phyloP scores from a whole-genome alignment of 495 filamentous ascomycete genomes.

The Aspergillus steynii region DNA sequence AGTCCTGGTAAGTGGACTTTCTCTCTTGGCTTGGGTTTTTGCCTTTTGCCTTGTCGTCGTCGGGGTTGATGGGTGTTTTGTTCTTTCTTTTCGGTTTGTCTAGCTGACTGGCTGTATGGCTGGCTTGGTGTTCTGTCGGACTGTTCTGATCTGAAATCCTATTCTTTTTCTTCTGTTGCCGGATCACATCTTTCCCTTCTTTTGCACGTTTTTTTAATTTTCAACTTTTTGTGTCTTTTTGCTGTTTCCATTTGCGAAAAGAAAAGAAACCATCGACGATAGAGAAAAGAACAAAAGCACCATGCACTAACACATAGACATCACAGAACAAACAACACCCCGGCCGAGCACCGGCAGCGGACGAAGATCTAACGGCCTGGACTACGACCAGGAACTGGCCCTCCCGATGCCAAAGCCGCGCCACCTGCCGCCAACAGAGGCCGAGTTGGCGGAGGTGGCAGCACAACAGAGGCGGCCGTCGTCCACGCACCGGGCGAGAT shows the following conservation, averaged over 20 bases:
- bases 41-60: background rate
- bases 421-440: slow-evolving; percentile 8
- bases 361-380: slow-evolving; percentile 21
- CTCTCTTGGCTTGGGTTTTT: background rate
- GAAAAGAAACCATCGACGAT: background rate
- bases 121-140: no score
- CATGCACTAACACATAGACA: background rate
- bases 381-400: slow-evolving; percentile 33
- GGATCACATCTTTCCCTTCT: background rate
- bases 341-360: background rate
- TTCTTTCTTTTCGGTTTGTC: background rate
- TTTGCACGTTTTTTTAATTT: background rate
- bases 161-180: background rate
- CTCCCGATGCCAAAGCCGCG: slow-evolving; percentile 35
- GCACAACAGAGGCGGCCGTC: slow-evolving; percentile 4
- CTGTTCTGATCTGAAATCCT: background rate
- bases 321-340: background rate
- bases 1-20: background rate
- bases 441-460: background rate
- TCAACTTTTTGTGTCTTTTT: background rate
- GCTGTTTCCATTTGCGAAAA: background rate
- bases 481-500: background rate
- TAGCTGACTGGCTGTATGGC: no score
- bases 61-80: background rate
- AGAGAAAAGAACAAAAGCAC: background rate